Evolutionary conservation across 192 early-diverging fungal species (phyloP), one percentile per base, ranked within the genome.

Genomic region (Coemansia erecta): DNA sequence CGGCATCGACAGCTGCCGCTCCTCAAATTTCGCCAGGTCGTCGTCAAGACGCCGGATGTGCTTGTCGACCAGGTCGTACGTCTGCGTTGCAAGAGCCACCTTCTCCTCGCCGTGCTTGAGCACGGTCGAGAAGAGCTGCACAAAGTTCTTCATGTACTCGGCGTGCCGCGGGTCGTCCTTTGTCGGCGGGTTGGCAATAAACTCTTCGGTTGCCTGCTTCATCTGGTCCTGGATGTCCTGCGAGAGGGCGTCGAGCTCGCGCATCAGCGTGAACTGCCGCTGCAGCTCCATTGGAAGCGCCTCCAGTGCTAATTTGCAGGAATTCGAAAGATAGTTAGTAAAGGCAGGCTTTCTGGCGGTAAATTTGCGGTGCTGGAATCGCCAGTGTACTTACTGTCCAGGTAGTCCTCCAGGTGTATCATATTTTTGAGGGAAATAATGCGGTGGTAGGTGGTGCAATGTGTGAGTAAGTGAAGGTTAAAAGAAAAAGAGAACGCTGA

Each of bases 71-170:
- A 90, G 81, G 56, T 99, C 94, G 64, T 92, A 98, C 0, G 94
- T 95, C 39, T 95, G 88, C 39, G 89, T 89, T 13, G 97, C 97
- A 23, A 98, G 66, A 0, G 91, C 85, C 2, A 97, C 93, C 60
- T 97, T 98, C 52, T 97, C 94, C 61, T 96, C 92, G 8, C 92
- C 93, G 53, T 92, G 84, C 64, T 92, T 89, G 18, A 94, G 71
- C 40, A 85, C 89, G 4, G 90, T 90, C 11, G 85, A 86, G 43
- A 95, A 85, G 14, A 84, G 70, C 45, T 77, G 73, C 14, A 65
- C 21, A 53, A 81, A 77, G 18, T 57, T 68, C 23, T 68, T 69
- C 70, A 85, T 73, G 14, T 81, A 76, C 60, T 83, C 72, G 11
- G 83, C 59, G 49, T 78, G 68, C 3, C 58, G 56, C 9, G 75